Conservation (phyloP, 257 asterid species). For the Scutellaria minor region DNA sequence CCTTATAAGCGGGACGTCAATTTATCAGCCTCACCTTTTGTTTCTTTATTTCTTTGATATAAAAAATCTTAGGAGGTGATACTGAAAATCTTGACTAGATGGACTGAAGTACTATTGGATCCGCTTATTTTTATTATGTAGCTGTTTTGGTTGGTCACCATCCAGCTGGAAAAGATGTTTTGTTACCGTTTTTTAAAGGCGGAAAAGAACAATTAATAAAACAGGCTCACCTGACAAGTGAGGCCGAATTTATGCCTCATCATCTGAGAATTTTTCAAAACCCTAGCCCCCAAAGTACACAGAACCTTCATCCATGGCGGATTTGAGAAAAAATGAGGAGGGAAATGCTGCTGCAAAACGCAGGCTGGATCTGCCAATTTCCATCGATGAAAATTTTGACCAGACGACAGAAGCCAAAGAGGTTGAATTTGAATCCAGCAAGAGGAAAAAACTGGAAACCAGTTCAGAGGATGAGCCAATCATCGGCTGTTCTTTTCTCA, state of each 20-base stretch:
- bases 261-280: slow-evolving; percentile 1
- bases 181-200: neutral
- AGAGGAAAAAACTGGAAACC: slow-evolving; percentile 29
- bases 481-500: neutral
- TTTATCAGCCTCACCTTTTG: neutral
- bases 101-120: slow-evolving; percentile 4
- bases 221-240: neutral
- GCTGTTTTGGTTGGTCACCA: neutral
- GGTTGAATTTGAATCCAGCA: slow-evolving; percentile 11
- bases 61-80: slow-evolving; percentile 5
- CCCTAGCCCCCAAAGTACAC: slow-evolving; percentile 19
- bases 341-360: slow-evolving; percentile 4
- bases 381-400: slow-evolving; percentile 14
- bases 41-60: slow-evolving; percentile 9
- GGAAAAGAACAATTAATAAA: neutral
- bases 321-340: slow-evolving; percentile 19
- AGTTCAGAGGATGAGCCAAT: slow-evolving; percentile 2
- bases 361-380: slow-evolving; percentile 17
- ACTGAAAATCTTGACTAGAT: slow-evolving; percentile 16
- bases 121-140: neutral
- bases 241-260: slow-evolving; percentile 10
- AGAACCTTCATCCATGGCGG: slow-evolving; percentile 3
- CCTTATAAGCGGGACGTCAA: slow-evolving; percentile 4
- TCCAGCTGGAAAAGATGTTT: slow-evolving; percentile 26
- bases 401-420: neutral